These are phyloP conservation scores for Simplicillium sp. DNA, from an alignment of 2,329 filamentous ascomycete genomes.

Conservation along the genomic window DNA sequence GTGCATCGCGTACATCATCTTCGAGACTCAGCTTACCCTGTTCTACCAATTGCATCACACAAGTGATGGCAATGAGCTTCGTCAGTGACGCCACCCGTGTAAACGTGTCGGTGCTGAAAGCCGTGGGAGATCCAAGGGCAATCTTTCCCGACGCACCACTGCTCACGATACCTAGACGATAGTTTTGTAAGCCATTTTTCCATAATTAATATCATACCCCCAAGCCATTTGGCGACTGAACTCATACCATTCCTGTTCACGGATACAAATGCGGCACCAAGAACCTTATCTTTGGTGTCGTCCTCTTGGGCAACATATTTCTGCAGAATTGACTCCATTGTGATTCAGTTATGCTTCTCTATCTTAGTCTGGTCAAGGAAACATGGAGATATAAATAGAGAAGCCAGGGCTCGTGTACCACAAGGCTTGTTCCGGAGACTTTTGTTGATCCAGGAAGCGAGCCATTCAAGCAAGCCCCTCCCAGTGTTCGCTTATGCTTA, in stretches of 20 bases:
- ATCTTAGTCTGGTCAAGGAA: not conserved
- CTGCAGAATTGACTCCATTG: constrained; percentile 18
- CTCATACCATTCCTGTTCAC: constrained; percentile 19
- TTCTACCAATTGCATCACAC: constrained; percentile 30
- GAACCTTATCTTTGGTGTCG: constrained; percentile 21
- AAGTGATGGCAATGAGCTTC: constrained; percentile 28
- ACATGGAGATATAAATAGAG: no score
- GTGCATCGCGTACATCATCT: constrained; percentile 20
- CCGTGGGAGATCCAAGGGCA: constrained; percentile 17
- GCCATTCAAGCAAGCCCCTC: no score
- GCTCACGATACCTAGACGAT: constrained; percentile 20
- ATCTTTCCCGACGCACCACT: constrained; percentile 25
- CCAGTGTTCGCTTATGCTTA: no score
- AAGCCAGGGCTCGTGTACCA: no score
- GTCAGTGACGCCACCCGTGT: constrained; percentile 31
- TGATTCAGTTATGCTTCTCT: constrained; percentile 13
- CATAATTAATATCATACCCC: not conserved
- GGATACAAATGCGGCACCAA: constrained; percentile 26
- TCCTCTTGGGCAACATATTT: constrained; percentile 17
- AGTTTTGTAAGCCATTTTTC: not conserved
- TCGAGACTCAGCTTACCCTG: constrained; percentile 22
- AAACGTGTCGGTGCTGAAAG: constrained; percentile 22
- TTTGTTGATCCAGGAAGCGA: no score
- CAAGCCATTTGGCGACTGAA: not conserved
- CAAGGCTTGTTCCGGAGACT: no score